Conservation (phyloP, 2,329 filamentous ascomycete species). For the Thelonectria blattea region DNA sequence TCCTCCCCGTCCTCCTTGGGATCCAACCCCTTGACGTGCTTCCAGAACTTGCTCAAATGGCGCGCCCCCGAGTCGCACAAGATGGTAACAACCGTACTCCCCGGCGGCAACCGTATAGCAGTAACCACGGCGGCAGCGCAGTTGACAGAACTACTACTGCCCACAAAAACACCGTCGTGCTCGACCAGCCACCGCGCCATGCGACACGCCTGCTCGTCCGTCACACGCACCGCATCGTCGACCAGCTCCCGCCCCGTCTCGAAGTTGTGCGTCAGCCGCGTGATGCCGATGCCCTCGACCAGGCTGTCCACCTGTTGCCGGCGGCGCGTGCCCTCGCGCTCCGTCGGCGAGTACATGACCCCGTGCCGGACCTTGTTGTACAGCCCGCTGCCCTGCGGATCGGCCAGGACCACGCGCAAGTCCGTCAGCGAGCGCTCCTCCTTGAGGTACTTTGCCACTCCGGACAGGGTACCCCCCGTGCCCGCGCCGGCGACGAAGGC, state of each 20-base stretch:
- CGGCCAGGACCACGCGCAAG: conserved; percentile 80
- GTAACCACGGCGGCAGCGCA: conserved; percentile 80
- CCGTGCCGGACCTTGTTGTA: conserved; percentile 92
- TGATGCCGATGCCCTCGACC: conserved; percentile 95
- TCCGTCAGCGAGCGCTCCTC: conserved; percentile 63
- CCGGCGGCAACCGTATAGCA: conserved; percentile 66
- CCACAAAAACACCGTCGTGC: conserved; percentile 91
- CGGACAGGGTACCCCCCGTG: conserved; percentile 91
- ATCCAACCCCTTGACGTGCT: conserved; percentile 70
- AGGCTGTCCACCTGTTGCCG: conserved; percentile 93
- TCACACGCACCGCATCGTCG: conserved; percentile 88
- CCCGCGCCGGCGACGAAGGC: conserved; percentile 94
- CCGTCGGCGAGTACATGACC: conserved; percentile 92
- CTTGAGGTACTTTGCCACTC: conserved; percentile 84
- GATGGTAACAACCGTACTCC: conserved; percentile 78
- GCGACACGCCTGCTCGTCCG: conserved; percentile 83
- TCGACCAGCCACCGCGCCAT: conserved; percentile 99
- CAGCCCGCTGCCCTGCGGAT: conserved; percentile 91
- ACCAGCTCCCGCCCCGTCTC: conserved; percentile 84
- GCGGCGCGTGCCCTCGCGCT: conserved; percentile 87
- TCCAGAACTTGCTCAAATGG: conserved; percentile 87
- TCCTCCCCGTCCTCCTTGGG: conserved; percentile 57
- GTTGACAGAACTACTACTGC: conserved; percentile 96
- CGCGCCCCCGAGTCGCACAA: conserved; percentile 83
- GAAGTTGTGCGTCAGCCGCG: conserved; percentile 92